Evolutionary conservation across 1,284 basidiomycete species (phyloP).

Genomic region (Pseudozyma sp.): DNA sequence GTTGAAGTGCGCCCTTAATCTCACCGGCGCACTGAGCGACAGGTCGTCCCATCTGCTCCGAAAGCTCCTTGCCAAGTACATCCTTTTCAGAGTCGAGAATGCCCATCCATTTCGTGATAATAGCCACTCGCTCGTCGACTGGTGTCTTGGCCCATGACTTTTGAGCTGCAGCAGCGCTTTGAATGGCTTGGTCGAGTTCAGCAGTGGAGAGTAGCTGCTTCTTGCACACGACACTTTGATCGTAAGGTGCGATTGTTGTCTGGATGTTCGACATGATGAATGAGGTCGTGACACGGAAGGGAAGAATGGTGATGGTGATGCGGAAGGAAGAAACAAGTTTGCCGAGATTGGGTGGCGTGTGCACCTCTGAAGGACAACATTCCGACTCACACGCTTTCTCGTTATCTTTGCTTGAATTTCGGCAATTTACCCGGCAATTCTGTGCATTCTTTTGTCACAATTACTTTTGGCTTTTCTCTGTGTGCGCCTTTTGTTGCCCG

Average conservation of each 20-base stretch:
- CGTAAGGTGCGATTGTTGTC: conserved; percentile 72
- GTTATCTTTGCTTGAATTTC: too few relatives aligned
- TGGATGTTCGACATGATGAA: conserved; percentile 66
- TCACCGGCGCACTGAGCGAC: conserved; percentile 82
- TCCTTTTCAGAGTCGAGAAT: conserved; percentile 76
- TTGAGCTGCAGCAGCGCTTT: conserved; percentile 77
- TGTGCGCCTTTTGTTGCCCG: too few relatives aligned
- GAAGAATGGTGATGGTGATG: conserved; percentile 4
- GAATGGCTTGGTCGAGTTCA: conserved; percentile 76
- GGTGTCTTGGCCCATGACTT: conserved; percentile 79
- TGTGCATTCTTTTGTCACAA: too few relatives aligned
- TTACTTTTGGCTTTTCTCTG: too few relatives aligned
- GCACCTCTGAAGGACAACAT: not conserved
- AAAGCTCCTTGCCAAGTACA: conserved; percentile 80
- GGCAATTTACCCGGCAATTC: too few relatives aligned
- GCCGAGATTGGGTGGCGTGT: not conserved
- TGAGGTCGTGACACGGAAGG: not conserved
- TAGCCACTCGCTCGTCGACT: conserved; percentile 78
- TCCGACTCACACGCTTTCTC: too few relatives aligned
- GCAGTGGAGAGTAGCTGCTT: conserved; percentile 69
- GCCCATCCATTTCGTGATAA: conserved; percentile 80
- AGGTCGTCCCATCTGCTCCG: conserved; percentile 86
- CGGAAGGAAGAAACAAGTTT: not conserved
- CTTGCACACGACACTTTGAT: conserved; percentile 70
- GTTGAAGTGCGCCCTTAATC: conserved; percentile 81